Conservation (phyloP, 73 alveolate genomes). For the Paramecium sexaurelia region DNA sequence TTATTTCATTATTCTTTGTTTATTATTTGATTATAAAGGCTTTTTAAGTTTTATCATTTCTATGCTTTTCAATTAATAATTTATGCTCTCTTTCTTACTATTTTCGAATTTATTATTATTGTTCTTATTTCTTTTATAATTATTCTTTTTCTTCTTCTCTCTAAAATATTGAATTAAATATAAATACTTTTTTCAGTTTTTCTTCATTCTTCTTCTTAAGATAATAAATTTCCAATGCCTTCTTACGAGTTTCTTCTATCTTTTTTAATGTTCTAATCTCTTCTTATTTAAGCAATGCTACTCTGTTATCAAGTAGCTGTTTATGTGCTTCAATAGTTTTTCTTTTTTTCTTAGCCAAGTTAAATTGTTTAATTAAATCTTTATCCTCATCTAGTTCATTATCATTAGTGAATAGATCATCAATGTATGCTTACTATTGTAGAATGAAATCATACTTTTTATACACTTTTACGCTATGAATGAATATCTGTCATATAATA, state of each 20-base stretch:
- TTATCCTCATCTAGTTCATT: conserved; percentile 39
- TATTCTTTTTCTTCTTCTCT: conserved; percentile 10
- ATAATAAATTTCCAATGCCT: conserved; percentile 74
- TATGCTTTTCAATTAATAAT: not conserved
- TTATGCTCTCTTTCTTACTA: conserved; percentile 1
- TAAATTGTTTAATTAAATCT: not conserved
- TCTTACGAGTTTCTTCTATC: conserved; percentile 78
- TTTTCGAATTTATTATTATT: not conserved
- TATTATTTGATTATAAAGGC: not conserved
- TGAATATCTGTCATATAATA: not conserved
- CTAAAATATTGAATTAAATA: not conserved
- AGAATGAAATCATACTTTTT: not conserved
- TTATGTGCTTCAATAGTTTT: conserved; percentile 79
- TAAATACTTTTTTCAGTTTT: conserved; percentile 44
- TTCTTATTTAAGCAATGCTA: conserved; percentile 77
- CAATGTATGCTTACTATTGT: conserved; percentile 27
- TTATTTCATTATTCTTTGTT: not conserved
- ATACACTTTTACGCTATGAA: not conserved
- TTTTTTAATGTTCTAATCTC: conserved; percentile 73
- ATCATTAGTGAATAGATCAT: conserved; percentile 47
- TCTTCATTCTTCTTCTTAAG: conserved; percentile 71
- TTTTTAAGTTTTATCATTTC: not conserved
- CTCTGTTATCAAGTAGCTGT: conserved; percentile 75
- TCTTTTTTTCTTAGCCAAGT: conserved; percentile 68
- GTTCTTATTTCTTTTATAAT: not conserved